Conservation (phyloP, 352 stramenopile genomes). For the Phytophthora ohioensis region DNA sequence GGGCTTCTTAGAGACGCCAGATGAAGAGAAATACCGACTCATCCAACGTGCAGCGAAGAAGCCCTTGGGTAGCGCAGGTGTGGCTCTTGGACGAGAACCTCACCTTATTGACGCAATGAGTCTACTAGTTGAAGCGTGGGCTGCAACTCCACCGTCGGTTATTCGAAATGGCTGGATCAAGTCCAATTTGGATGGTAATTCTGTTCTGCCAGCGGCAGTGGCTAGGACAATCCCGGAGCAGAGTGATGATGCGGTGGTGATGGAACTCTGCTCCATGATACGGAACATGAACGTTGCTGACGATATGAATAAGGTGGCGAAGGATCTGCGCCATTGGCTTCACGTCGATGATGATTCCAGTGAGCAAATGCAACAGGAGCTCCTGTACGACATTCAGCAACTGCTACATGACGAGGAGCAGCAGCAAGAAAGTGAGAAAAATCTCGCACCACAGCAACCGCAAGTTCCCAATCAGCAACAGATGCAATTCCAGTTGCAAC, state of each 20-base stretch:
- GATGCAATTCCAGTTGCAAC: conserved; percentile 23
- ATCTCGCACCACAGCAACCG: conserved; percentile 2
- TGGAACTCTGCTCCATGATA: conserved; percentile 51
- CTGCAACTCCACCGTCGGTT: conserved; percentile 24
- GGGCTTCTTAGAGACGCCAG: conserved; percentile 46
- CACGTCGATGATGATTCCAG: conserved; percentile 54
- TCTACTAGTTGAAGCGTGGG: conserved; percentile 54
- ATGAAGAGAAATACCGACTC: conserved; percentile 53
- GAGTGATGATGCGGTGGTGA: conserved; percentile 48
- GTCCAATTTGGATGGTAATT: conserved; percentile 34
- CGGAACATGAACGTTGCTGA: conserved; percentile 36
- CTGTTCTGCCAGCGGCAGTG: neutral
- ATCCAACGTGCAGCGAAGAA: conserved; percentile 55
- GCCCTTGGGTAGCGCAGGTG: conserved; percentile 36
- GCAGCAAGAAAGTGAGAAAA: conserved; percentile 20
- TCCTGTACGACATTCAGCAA: conserved; percentile 53
- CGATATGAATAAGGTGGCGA: conserved; percentile 43
- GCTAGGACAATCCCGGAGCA: conserved; percentile 13
- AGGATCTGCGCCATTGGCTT: conserved; percentile 56
- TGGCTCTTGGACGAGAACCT: conserved; percentile 47
- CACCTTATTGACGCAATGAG: conserved; percentile 58
- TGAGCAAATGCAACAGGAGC: conserved; percentile 60
- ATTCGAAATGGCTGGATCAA: conserved; percentile 47
- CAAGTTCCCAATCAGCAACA: conserved; percentile 8
- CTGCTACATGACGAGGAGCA: conserved; percentile 55